Evolutionary conservation across 1,284 basidiomycete genomes (phyloP).

Genomic region (Ganoderma resinaceum): DNA sequence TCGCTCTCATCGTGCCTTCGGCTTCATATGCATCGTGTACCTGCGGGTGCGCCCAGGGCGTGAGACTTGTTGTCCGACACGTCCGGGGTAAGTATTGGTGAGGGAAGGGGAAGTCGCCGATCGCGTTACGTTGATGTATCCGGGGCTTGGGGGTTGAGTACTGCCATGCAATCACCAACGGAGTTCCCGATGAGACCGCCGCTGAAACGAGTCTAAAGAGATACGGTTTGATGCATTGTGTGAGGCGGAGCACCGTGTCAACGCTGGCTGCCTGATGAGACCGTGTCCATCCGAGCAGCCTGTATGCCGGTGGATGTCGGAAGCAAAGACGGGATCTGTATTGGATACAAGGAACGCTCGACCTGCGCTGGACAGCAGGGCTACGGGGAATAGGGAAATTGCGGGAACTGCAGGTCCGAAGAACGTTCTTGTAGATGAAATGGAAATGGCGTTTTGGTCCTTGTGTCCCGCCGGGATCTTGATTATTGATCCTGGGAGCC

Average conservation of each 20-base stretch:
- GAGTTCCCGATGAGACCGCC: not conserved
- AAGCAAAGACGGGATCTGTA: not conserved
- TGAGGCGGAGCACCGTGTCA: not conserved
- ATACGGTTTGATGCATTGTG: not conserved
- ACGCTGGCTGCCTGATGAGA: not conserved
- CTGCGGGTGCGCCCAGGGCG: not conserved
- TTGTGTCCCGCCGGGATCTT: not conserved
- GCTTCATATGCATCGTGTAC: not conserved
- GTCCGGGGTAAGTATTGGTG: not conserved
- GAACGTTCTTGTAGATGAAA: not conserved
- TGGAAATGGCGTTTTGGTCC: not conserved
- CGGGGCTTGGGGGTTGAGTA: not conserved
- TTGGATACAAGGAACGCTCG: not conserved
- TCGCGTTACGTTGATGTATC: slow-evolving; percentile 1
- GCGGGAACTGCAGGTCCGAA: slow-evolving; percentile 1
- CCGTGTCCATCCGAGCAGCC: not conserved
- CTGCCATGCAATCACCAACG: not conserved
- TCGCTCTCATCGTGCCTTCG: slow-evolving; percentile 1
- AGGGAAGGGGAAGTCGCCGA: not conserved
- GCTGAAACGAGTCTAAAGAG: not conserved
- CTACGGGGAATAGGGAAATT: not conserved
- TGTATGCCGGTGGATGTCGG: not conserved
- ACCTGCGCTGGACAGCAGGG: not conserved
- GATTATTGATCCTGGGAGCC: slow-evolving; percentile 3
- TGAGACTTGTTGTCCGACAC: not conserved